Conservation (phyloP, 495 filamentous ascomycete species). For the Hypomontagnella submonticulosa region DNA sequence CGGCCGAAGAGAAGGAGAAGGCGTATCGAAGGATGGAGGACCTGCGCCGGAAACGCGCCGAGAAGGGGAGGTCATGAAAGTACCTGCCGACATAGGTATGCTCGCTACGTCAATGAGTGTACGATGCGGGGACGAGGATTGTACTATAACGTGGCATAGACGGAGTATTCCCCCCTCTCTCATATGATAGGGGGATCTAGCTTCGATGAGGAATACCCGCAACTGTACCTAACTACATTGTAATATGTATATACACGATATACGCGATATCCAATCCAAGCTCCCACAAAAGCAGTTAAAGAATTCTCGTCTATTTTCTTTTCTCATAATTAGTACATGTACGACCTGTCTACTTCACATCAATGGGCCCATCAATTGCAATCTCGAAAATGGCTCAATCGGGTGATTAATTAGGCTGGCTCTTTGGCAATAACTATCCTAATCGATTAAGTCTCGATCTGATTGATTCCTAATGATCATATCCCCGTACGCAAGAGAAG, state of each 20-base stretch:
- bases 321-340: neutral
- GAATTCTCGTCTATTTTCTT: neutral
- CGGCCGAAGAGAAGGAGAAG: slow-evolving; percentile 56
- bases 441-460: slow-evolving; percentile 21
- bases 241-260: slow-evolving; percentile 20
- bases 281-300: neutral
- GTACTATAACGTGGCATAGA: slow-evolving; percentile 33
- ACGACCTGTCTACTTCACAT: neutral
- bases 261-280: slow-evolving; percentile 19
- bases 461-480: slow-evolving; percentile 9
- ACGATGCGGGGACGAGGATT: slow-evolving; percentile 15
- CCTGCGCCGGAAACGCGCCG: slow-evolving; percentile 34
- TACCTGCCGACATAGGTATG: too few relatives aligned
- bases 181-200: slow-evolving; percentile 42
- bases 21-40: slow-evolving; percentile 47
- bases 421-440: slow-evolving; percentile 24
- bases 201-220: slow-evolving; percentile 18
- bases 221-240: slow-evolving; percentile 29
- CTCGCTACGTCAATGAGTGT: too few relatives aligned
- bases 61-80: slow-evolving; percentile 13
- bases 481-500: slow-evolving; percentile 7
- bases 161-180: slow-evolving; percentile 51
- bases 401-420: slow-evolving; percentile 23
- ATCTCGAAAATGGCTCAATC: neutral
- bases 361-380: too few relatives aligned